Evolutionary conservation across 2,329 filamentous ascomycete species (phyloP), one percentile per base, ranked within the genome.

Genomic region (Trichocomaceae sp.): DNA sequence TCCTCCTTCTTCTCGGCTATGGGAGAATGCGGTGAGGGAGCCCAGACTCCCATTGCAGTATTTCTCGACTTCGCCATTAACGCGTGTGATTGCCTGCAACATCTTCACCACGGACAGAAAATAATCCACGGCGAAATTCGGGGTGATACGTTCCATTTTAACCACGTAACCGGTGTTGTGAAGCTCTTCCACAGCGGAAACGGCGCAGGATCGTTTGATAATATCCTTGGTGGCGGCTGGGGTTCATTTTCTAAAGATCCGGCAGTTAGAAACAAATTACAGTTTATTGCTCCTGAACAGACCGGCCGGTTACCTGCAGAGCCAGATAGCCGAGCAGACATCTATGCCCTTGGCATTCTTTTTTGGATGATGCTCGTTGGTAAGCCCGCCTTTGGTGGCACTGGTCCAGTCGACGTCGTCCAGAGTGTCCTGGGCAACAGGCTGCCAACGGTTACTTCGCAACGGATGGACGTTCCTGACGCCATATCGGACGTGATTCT

Each of bases 61-160:
- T 96, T 96, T 64, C 79, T 97, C 26, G 87, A 95, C 64, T 96
- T 96, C 66, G 91, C 91, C 23, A 88, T 96, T 57, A 90, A 90
- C 22, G 88, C 91, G 1, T 83, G 87, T 5, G 83, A 95, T 68
- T 95, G 89, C 66, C 73, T 95, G 46, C 91, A 96, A 69, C 84
- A 95, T 46, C 75, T 97, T n/a, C 90, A 96, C 70, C 90, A 96
- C 70, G 85, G 87, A 9, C 83, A 92, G 56, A 86, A 88, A 57
- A 83, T 90, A 55, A 86, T 96, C 1, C 92, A 96, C 63, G 92
- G 92, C 46, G 92, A 97, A 72, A 85, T 97, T 49, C 82, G 92
- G 23, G 88, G 85, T 5, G 92, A 97, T 70, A 87, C 90, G 0
- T 96, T 96, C 64, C 90, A 96, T 66, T 95, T 88, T 75, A 87